Base-by-base conservation (phyloP, 257 asterid genomes). In the Verbascum thapsus region DNA sequence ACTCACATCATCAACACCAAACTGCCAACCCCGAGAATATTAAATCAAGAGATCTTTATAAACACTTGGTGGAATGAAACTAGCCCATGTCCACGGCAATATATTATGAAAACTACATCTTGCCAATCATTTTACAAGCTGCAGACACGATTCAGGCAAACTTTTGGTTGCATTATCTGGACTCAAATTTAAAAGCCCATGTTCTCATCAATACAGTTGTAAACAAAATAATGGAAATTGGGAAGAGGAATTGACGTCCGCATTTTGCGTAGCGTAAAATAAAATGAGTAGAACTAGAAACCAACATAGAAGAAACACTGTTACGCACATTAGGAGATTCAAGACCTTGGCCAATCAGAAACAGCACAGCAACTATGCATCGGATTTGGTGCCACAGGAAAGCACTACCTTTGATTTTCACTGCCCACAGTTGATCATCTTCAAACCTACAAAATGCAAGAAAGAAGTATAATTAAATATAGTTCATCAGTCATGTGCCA, bases 351-450 rank as follows among this genome's bases (percentile, higher is more conserved):
- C 99, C 99, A 80, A 92, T 82, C 85, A 89, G 71, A 82, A 92
- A 85, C 64, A 92, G 84, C 67, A 89, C 78, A 30, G 96, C 95
- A 67, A 82, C 95, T 91, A 92, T 92, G 84, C 97, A 92, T 44
- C 99, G 92, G 74, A 92, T 78, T 83, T 92, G 99, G 81, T 92
- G 99, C 99, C 99, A 92, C 77, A 92, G 88, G 88, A 92, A 92
- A 80, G 97, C 99, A 64, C 94, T 89, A 57, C 97, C 99, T 81
- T 72, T 77, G 67, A 92, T 80, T 73, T 82, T 82, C 73, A 92
- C 67, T 10, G 79, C 86, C 91, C 96, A 89, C 50, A 89, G 91
- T 68, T 81, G 86, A 67, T 87, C 91, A 53, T 74, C 83, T 38
- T 66, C 83, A 68, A 71, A 82, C 78, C 98, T 91, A 74, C 58